Evolutionary conservation across 148 eudicot genomes (phyloP).

Genomic region (Salicornia ramosissima): DNA sequence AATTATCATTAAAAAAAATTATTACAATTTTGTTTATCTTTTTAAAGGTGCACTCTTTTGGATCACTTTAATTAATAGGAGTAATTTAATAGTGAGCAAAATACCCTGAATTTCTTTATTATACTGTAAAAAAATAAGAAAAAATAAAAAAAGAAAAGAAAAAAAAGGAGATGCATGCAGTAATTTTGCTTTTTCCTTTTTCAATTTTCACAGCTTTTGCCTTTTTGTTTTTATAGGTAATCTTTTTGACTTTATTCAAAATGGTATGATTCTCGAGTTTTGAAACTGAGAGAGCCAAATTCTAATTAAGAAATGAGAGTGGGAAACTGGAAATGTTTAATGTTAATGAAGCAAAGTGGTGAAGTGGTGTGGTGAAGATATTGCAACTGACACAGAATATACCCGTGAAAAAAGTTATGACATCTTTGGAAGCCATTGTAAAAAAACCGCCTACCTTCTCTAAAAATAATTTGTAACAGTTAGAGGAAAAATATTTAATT

Average conservation of each 20-base stretch:
- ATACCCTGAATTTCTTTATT: not conserved
- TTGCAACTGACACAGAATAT: constrained; percentile 27
- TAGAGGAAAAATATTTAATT: too few relatives aligned
- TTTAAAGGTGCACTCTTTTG: constrained; percentile 15
- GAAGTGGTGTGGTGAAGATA: not conserved
- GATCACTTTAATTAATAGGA: constrained; percentile 2
- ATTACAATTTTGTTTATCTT: constrained; percentile 43
- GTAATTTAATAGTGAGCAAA: not conserved
- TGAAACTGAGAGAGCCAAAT: not conserved
- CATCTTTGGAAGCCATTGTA: not conserved
- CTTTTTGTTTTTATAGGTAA: not conserved
- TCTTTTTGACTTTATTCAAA: constrained; percentile 22
- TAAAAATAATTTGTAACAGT: not conserved
- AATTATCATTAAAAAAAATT: constrained; percentile 61
- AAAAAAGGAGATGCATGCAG: too few relatives aligned
- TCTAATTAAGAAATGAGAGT: not conserved
- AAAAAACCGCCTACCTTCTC: not conserved
- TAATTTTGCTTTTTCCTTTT: not conserved
- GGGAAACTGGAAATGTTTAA: not conserved
- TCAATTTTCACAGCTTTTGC: not conserved
- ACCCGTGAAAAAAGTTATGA: constrained; percentile 13
- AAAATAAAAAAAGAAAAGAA: too few relatives aligned
- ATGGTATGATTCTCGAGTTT: constrained; percentile 15
- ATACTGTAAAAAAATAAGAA: too few relatives aligned
- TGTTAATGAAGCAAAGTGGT: not conserved